Conservation (phyloP, 2,329 filamentous ascomycete genomes). For the Penicillium aurantiogriseum region DNA sequence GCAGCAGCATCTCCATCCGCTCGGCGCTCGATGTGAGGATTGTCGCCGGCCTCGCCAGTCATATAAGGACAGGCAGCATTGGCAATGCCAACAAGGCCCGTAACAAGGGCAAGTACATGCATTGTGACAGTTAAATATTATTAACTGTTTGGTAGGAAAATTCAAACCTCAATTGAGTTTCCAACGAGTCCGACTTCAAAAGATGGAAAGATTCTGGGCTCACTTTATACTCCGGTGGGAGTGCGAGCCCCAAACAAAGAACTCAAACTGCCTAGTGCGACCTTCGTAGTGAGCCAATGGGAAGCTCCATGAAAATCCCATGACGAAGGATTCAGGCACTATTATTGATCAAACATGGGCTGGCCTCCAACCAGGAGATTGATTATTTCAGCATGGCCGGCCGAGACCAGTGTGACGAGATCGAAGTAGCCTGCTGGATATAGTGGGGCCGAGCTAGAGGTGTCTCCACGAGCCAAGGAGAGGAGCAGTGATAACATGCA, state of each 20-base stretch:
- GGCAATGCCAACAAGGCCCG: constrained; percentile 35
- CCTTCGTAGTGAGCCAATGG: constrained; percentile 7
- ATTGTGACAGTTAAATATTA: constrained; percentile 17
- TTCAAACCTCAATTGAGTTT: not conserved
- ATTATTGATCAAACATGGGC: constrained; percentile 4
- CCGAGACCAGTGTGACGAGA: constrained; percentile 11
- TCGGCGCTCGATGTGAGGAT: constrained; percentile 22
- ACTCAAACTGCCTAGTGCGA: not conserved
- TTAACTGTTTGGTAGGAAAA: not conserved
- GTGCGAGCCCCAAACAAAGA: not conserved
- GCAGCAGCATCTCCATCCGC: constrained; percentile 27
- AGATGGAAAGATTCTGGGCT: not conserved
- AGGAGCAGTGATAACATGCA: not conserved
- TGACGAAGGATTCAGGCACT: not conserved
- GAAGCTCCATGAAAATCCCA: not conserved
- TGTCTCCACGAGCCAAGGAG: constrained; percentile 5
- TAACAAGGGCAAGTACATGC: constrained; percentile 27
- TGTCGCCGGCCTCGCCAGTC: constrained; percentile 30
- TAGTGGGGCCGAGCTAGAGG: not conserved
- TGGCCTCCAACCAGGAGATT: constrained; percentile 11
- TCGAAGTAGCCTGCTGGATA: not conserved
- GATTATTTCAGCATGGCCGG: constrained; percentile 18
- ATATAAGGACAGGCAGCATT: constrained; percentile 45
- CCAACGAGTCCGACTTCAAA: not conserved
- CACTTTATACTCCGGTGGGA: constrained; percentile 12